These are phyloP conservation scores for Vanderwaltozyma verrucispora DNA, from an alignment of 805 yeast species.

Conservation along the genomic window DNA sequence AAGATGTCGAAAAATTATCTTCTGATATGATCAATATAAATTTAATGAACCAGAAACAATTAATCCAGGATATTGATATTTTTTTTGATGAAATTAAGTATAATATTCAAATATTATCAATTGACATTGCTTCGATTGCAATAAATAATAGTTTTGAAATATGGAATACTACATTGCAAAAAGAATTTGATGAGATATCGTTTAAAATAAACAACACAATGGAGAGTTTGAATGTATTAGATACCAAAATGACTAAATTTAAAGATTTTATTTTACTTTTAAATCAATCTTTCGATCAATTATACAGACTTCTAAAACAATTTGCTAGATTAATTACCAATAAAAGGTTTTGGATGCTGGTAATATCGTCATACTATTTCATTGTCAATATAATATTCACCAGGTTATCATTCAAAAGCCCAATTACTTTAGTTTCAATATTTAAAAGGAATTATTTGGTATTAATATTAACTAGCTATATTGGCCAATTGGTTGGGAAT, in stretches of 20 bases:
- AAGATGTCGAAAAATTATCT: conserved; percentile 2
- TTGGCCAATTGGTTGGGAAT: neutral
- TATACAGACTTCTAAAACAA: too few species aligned
- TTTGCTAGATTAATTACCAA: neutral
- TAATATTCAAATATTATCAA: conserved; percentile 1
- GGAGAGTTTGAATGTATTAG: conserved; percentile 7
- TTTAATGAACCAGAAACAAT: neutral
- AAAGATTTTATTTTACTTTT: too few species aligned
- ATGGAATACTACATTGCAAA: conserved; percentile 11
- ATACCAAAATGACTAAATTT: conserved; percentile 5
- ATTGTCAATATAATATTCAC: too few species aligned
- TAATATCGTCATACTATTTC: too few species aligned
- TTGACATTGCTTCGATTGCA: conserved; percentile 6
- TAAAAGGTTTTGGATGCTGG: too few species aligned
- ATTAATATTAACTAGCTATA: conserved; percentile 12
- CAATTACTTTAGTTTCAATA: too few species aligned
- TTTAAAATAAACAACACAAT: conserved; percentile 8
- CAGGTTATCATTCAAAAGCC: too few species aligned
- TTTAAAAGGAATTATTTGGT: neutral
- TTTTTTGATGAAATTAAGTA: neutral
- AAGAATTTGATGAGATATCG: conserved; percentile 9
- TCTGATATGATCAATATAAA: neutral
- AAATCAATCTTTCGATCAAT: too few species aligned
- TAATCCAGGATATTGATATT: neutral
- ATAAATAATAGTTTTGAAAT: conserved; percentile 4